A percentile compares a stretch with the other conserved stretches of the same genome.
These are phyloP conservation scores for Funneliformis geosporum DNA, from an alignment of 192 early-diverging fungal species.

Conservation along the genomic window DNA sequence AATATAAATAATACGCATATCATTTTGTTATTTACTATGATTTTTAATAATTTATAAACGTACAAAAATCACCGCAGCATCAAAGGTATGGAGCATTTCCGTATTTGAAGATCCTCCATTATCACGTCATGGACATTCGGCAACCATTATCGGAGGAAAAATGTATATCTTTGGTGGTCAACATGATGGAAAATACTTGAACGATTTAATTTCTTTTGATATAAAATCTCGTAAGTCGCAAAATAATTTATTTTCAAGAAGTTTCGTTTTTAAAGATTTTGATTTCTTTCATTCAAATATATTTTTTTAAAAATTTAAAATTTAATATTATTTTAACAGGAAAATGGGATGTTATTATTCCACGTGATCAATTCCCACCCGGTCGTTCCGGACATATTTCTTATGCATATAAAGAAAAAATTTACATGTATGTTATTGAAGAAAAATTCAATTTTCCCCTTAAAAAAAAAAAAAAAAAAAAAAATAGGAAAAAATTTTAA, in stretches of 20 bases:
- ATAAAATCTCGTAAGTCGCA: constrained; percentile 36
- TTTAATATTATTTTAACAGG: neutral
- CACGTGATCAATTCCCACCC: constrained; percentile 22
- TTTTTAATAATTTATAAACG: constrained; percentile 6
- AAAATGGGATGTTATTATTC: constrained; percentile 22
- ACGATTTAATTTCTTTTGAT: constrained; percentile 52
- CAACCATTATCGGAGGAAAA: constrained; percentile 43
- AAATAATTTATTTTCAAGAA: neutral
- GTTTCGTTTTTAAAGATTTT: neutral
- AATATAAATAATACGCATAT: neutral
- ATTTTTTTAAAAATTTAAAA: neutral
- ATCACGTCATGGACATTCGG: constrained; percentile 50
- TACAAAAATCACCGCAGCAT: constrained; percentile 27
- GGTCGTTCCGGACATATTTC: constrained; percentile 32
- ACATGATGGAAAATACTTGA: constrained; percentile 44
- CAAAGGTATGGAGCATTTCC: constrained; percentile 39
- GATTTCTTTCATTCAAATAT: no score
- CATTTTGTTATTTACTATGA: neutral
- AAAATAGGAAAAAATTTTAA: neutral
- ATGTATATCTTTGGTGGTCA: constrained; percentile 59
- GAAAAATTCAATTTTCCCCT: no score
- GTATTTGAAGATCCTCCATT: constrained; percentile 29
- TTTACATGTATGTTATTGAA: constrained; percentile 16
- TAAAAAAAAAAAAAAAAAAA: neutral
- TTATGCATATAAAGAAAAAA: constrained; percentile 22